phyloP scores from a whole-genome alignment of 257 asterid genomes.

The Capsicum pubescens region DNA sequence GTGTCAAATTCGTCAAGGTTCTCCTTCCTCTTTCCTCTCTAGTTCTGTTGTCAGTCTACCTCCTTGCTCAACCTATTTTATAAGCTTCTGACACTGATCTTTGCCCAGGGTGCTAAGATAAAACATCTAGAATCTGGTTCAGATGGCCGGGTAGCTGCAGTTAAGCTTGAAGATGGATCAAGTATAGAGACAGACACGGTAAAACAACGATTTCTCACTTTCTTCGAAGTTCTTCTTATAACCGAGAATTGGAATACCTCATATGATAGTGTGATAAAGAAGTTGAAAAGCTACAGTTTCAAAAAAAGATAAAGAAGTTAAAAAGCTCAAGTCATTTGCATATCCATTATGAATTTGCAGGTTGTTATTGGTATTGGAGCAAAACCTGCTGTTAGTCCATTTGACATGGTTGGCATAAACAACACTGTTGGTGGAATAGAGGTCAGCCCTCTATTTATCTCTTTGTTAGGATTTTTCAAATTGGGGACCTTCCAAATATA shows the following conservation, averaged over 20 bases:
- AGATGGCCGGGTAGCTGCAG: slow-evolving; percentile 75
- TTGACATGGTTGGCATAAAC: slow-evolving; percentile 74
- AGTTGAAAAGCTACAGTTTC: background rate
- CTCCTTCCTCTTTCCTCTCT: slow-evolving; percentile 37
- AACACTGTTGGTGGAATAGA: slow-evolving; percentile 84
- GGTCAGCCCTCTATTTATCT: slow-evolving; percentile 46
- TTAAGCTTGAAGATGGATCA: slow-evolving; percentile 76
- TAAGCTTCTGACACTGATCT: slow-evolving; percentile 32
- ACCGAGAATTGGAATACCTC: background rate
- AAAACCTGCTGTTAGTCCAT: slow-evolving; percentile 82
- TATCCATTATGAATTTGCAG: slow-evolving; percentile 48
- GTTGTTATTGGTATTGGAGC: slow-evolving; percentile 95
- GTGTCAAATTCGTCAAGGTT: slow-evolving; percentile 88
- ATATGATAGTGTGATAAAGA: background rate
- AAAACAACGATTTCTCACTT: slow-evolving; percentile 17
- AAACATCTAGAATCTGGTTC: slow-evolving; percentile 75
- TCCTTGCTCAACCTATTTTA: slow-evolving; percentile 21
- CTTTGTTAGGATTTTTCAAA: background rate
- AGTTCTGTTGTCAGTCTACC: background rate
- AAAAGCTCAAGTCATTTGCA: slow-evolving; percentile 11
- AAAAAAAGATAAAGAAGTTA: background rate
- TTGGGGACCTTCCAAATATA: background rate
- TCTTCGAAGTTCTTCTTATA: background rate
- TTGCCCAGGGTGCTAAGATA: slow-evolving; percentile 77
- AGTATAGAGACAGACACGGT: slow-evolving; percentile 86